phyloP scores from a whole-genome alignment of 2,329 filamentous ascomycete genomes.

The Botrytis paeoniae region DNA sequence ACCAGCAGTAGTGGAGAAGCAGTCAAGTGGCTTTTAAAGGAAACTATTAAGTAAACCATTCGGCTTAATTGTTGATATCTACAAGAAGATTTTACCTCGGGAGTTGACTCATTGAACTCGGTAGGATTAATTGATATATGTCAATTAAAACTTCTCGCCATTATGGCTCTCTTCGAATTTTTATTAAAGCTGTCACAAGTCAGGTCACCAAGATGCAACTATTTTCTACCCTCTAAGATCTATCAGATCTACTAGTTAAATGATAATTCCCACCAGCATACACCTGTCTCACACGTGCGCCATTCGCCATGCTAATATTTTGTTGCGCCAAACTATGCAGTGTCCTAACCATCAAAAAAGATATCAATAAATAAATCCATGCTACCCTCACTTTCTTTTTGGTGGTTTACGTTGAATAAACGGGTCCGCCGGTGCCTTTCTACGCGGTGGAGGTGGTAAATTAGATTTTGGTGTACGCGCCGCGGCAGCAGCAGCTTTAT shows the following conservation, averaged over 20 bases:
- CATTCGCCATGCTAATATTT: constrained; percentile 7
- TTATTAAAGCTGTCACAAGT: constrained; percentile 1
- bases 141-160: neutral
- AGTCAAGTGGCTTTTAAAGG: neutral
- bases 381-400: constrained; percentile 6
- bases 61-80: neutral
- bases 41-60: neutral
- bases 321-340: neutral
- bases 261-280: neutral
- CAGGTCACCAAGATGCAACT: constrained; percentile 10
- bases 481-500: constrained; percentile 15
- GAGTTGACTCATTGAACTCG: neutral
- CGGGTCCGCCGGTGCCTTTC: constrained; percentile 25
- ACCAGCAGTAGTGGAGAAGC: neutral
- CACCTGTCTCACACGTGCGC: constrained; percentile 6
- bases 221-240: constrained; percentile 12
- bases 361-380: neutral
- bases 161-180: neutral
- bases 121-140: neutral
- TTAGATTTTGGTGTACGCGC: constrained; percentile 9
- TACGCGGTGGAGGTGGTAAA: constrained; percentile 22
- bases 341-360: neutral
- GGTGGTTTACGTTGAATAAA: constrained; percentile 27
- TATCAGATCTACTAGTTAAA: neutral
- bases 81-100: neutral